Evolutionary conservation across 768 basidiomycete genomes (phyloP).

Genomic region (Lactarius evosmus): DNA sequence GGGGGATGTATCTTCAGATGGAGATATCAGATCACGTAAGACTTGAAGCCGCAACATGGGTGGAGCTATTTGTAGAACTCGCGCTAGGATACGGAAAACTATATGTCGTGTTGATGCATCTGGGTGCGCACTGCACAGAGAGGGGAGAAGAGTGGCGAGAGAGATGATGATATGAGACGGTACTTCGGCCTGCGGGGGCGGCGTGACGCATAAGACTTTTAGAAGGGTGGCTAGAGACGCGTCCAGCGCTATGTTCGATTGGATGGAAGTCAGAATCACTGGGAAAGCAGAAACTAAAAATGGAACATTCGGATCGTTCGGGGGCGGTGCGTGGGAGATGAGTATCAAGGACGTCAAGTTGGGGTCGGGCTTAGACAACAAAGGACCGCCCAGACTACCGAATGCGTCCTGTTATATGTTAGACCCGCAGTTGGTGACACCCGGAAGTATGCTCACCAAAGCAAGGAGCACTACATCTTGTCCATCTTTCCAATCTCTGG

Average conservation of each 20-base stretch:
- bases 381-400: slow-evolving; percentile 13
- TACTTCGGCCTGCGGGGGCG: slow-evolving; percentile 28
- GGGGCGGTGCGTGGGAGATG: slow-evolving; percentile 16
- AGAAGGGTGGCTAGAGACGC: slow-evolving; percentile 60
- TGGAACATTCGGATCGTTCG: slow-evolving; percentile 1
- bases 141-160: slow-evolving; percentile 49
- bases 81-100: slow-evolving; percentile 56
- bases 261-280: slow-evolving; percentile 48
- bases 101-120: slow-evolving; percentile 57
- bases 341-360: slow-evolving; percentile 24
- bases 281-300: slow-evolving; percentile 37
- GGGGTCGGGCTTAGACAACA: slow-evolving; percentile 22
- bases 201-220: slow-evolving; percentile 29
- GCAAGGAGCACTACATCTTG: slow-evolving; percentile 21
- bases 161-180: slow-evolving; percentile 47
- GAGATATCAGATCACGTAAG: slow-evolving; percentile 48
- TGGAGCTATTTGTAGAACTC: slow-evolving; percentile 48
- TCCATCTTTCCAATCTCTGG: slow-evolving; percentile 26
- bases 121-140: slow-evolving; percentile 59
- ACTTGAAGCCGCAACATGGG: slow-evolving; percentile 50
- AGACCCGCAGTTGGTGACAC: not conserved
- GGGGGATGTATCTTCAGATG: slow-evolving; percentile 47
- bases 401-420: slow-evolving; percentile 16
- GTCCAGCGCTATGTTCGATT: slow-evolving; percentile 53
- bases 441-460: slow-evolving; percentile 24